These are phyloP conservation scores for Lentinula aciculospora DNA, from an alignment of 768 basidiomycete genomes.

Conservation along the genomic window DNA sequence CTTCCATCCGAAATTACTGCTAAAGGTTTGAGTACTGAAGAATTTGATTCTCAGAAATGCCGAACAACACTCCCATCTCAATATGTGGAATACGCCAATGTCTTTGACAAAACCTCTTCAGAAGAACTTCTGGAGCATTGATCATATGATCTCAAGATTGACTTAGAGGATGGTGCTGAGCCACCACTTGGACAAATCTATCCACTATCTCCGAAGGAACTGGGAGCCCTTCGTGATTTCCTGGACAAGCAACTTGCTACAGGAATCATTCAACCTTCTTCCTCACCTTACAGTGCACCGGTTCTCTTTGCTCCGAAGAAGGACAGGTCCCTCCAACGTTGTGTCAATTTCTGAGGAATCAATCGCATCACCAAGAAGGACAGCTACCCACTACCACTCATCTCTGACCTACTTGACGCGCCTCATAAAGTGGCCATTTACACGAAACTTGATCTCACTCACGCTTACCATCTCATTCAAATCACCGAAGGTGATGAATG, in stretches of 20 bases:
- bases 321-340: constrained; percentile 15
- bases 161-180: not conserved
- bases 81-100: not conserved
- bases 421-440: too few relatives aligned
- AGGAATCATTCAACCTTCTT: constrained; percentile 29
- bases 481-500: too few relatives aligned
- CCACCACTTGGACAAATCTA: not conserved
- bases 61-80: too few relatives aligned
- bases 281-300: constrained; percentile 23
- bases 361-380: constrained; percentile 30
- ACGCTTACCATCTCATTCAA: too few relatives aligned
- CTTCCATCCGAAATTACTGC: too few relatives aligned
- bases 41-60: too few relatives aligned
- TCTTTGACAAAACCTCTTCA: not conserved
- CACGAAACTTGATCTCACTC: too few relatives aligned
- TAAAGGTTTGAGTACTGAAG: too few relatives aligned
- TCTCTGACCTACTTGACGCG: not conserved
- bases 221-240: constrained; percentile 24
- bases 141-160: not conserved
- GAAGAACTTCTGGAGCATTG: not conserved
- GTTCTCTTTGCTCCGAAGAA: constrained; percentile 21
- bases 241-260: constrained; percentile 28
- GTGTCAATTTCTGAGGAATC: constrained; percentile 17
- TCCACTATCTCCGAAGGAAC: constrained; percentile 22
- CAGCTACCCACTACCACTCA: constrained; percentile 25